These are phyloP conservation scores for Mucuna pruriens DNA, from an alignment of 306 rosid species.

Conservation along the genomic window DNA sequence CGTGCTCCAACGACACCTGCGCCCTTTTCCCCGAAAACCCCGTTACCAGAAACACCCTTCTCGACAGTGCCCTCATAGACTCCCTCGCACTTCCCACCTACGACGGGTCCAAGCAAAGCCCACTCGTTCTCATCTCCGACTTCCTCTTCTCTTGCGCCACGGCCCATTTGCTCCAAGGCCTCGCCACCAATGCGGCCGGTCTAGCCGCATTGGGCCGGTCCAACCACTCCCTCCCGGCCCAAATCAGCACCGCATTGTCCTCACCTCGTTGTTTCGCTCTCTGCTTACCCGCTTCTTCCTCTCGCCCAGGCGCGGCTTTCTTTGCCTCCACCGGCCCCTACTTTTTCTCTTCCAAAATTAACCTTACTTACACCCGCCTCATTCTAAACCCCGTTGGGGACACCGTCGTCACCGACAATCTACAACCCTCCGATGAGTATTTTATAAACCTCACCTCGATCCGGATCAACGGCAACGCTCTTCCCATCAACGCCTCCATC, in stretches of 20 bases:
- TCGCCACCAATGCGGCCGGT: constrained; percentile 36
- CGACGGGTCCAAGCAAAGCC: constrained; percentile 28
- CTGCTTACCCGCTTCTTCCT: constrained; percentile 45
- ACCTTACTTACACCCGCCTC: constrained; percentile 53
- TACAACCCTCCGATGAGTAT: constrained; percentile 54
- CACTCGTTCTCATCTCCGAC: constrained; percentile 27
- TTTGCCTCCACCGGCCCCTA: constrained; percentile 45
- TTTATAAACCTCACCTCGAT: constrained; percentile 48
- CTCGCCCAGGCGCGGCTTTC: constrained; percentile 39
- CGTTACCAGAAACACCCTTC: constrained; percentile 26
- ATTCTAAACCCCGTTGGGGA: constrained; percentile 37
- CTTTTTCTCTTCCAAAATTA: constrained; percentile 39
- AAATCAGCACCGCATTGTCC: constrained; percentile 30
- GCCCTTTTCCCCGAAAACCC: constrained; percentile 57
- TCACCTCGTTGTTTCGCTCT: constrained; percentile 42
- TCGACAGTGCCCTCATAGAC: constrained; percentile 40
- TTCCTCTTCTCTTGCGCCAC: constrained; percentile 45
- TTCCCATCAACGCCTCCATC: constrained; percentile 35
- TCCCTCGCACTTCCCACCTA: constrained; percentile 46
- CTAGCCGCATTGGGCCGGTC: constrained; percentile 50
- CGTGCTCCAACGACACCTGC: constrained; percentile 36
- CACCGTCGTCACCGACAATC: constrained; percentile 41
- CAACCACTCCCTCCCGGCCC: constrained; percentile 50
- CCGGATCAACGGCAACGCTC: constrained; percentile 35
- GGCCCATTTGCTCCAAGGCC: constrained; percentile 44